Evolutionary conservation across 2,329 filamentous ascomycete species (phyloP), one percentile per base, ranked within the genome.

Genomic region (Talaromyces sp.): DNA sequence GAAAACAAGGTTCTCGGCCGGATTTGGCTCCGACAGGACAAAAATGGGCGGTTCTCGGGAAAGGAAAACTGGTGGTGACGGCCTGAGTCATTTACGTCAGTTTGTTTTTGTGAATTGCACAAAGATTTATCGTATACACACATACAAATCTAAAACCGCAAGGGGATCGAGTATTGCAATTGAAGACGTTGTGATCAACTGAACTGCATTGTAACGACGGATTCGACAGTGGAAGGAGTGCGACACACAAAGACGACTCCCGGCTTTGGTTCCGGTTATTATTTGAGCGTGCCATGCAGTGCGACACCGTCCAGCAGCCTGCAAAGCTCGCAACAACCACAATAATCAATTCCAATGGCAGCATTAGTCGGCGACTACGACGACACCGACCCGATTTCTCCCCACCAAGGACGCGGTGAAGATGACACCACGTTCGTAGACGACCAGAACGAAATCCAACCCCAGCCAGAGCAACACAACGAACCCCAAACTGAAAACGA

Each of bases 331-430:
- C 27, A 6, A 31, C 27, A 31, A 13, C 19, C n/a, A 19, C n/a
- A 35, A 19, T 31, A 35, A 33, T 31, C 22, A 35, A 31, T 24
- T 35, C n/a, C 35, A 22, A 65, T 65, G 63, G 63, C 58, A 50
- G 50, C 47, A 14, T 33, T 57, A 49, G 24, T 57, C 10, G 49
- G 19, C 31, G 31, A 56, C 35, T 14, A 19, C n/a, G 37, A 39
- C 37, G 33, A 49, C 27, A 35, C 7, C 27, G 27, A 39, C 47
- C 14, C 47, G n/a, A 14, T 56, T 13, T 22, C 49, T 10, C 60
- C 16, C 35, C 45, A 14, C 41, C 27, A 49, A 24, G 22, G 24
- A 31, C 11, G 45, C 47, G 10, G 49, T 16, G 43, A 52, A 22
- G 41, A 56, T 5, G 9, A 56, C 33, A 39, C 31, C 5, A n/a